Base-by-base conservation (phyloP, 1,284 basidiomycete species). In the Nidula niveotomentosa region DNA sequence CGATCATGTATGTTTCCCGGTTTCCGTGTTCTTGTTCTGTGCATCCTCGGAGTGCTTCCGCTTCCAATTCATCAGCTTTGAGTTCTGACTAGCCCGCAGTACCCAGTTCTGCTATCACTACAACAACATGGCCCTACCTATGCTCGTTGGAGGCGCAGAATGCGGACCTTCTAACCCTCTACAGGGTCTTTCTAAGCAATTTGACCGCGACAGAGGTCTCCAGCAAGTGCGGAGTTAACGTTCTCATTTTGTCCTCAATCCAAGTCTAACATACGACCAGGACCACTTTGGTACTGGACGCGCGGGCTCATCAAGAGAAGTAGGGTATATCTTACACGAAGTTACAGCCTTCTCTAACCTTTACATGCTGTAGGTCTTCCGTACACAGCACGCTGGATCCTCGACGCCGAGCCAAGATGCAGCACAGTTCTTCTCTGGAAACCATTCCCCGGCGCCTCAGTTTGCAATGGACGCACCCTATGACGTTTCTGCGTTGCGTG, bases 161-260 rank as follows among this genome's bases (percentile, higher is more conserved):
- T 94, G 91, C 60, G 92, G 92, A 1, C 91, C 92, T 6, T 80
- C 82, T 1, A 94, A 93, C 66, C 84, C 91, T 9, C 69, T 94
- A n/a, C 89, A 91, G 63, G 82, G 80, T 18, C 80, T 94, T 6
- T 78, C 88, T 0, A 93, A 93, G 66, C 77, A 81, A 50, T 87
- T 93, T 61, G 88, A 91, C 60, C 79, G 82, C 52, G 91, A 94
- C 67, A 78, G 90, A 63, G 91, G 90, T 15, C 67, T 84, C 8
- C 89, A 91, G 69, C 90, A 92, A 76, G 91, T 91, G 55, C 15
- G 60, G 46, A 36, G 23, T 44, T 36, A 51, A 46, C 36, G 15
- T 51, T 18, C 17, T 23, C 17, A 43, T 43, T 36, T 6, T 17
- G 34, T 7, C 12, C 35, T 18, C 15, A 37, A 33, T 34, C 8